Conservation (phyloP, 2,329 filamentous ascomycete species). For the Hysterium pulicare region DNA sequence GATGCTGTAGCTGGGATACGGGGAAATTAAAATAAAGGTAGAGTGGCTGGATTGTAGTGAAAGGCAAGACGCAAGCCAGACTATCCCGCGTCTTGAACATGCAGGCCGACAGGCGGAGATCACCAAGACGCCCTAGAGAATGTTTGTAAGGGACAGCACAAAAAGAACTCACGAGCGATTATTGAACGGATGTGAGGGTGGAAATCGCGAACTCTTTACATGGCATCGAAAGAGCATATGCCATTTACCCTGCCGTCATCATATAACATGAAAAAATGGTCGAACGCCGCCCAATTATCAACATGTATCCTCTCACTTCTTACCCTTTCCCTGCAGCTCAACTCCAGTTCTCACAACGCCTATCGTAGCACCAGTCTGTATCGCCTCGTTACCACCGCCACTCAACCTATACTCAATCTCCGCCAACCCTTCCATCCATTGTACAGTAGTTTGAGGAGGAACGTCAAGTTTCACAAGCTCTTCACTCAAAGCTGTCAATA, state of each 20-base stretch:
- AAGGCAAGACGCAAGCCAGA: too few species aligned
- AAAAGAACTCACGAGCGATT: not conserved
- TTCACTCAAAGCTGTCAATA: slow-evolving; percentile 81
- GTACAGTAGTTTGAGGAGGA: slow-evolving; percentile 78
- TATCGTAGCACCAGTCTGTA: slow-evolving; percentile 91
- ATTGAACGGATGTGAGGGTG: not conserved
- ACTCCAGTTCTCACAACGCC: slow-evolving; percentile 84
- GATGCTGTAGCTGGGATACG: too few species aligned
- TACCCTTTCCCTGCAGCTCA: slow-evolving; percentile 55
- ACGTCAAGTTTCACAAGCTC: slow-evolving; percentile 81
- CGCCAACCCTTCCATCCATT: slow-evolving; percentile 86
- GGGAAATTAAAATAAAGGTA: too few species aligned
- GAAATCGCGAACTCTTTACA: not conserved
- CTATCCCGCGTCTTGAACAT: too few species aligned
- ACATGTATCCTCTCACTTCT: slow-evolving; percentile 5
- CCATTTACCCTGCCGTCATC: not conserved
- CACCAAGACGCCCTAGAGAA: too few species aligned
- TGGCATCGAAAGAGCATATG: not conserved
- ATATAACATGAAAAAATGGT: not conserved
- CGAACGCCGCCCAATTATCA: not conserved
- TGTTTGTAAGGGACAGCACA: not conserved
- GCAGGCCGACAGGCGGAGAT: too few species aligned
- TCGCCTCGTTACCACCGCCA: slow-evolving; percentile 77
- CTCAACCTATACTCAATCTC: slow-evolving; percentile 91
- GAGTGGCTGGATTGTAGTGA: too few species aligned